phyloP scores from a whole-genome alignment of 2,329 filamentous ascomycete genomes.

The Neonectria magnoliae region DNA sequence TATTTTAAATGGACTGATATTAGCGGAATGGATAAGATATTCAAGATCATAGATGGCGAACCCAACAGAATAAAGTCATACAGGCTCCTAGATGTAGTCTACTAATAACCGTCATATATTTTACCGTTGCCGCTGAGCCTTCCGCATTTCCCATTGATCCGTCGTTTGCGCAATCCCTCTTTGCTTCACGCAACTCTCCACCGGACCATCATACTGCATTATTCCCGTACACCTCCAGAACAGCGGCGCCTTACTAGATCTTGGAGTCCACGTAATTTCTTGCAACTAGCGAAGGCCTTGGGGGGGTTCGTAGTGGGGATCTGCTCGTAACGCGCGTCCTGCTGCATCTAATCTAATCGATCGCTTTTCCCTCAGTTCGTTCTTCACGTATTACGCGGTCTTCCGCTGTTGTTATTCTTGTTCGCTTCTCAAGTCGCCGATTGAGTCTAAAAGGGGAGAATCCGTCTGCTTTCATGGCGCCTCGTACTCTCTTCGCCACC shows the following conservation, averaged over 20 bases:
- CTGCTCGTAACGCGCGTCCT: neutral
- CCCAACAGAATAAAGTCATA: too few relatives aligned
- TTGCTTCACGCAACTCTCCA: neutral
- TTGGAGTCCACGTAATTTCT: neutral
- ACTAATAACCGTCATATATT: neutral
- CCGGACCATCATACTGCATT: neutral
- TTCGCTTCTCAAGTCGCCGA: too few relatives aligned
- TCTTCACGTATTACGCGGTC: neutral
- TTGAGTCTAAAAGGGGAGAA: too few relatives aligned
- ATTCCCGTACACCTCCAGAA: neutral
- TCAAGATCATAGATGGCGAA: too few relatives aligned
- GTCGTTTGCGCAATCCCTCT: neutral
- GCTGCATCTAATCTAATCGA: neutral
- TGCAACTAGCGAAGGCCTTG: neutral
- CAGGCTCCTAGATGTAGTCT: too few relatives aligned
- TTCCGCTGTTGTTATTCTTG: neutral
- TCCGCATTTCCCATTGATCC: neutral
- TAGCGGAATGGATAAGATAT: neutral
- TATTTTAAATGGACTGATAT: neutral
- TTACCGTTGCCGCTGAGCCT: neutral
- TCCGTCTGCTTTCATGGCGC: neutral
- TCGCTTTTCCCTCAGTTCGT: neutral
- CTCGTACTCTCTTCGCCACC: conserved; percentile 3
- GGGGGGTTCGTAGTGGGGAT: neutral
- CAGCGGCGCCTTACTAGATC: neutral